phyloP scores from a whole-genome alignment of 139 green algal genomes.

The Pseudopediastrum boryanum region DNA sequence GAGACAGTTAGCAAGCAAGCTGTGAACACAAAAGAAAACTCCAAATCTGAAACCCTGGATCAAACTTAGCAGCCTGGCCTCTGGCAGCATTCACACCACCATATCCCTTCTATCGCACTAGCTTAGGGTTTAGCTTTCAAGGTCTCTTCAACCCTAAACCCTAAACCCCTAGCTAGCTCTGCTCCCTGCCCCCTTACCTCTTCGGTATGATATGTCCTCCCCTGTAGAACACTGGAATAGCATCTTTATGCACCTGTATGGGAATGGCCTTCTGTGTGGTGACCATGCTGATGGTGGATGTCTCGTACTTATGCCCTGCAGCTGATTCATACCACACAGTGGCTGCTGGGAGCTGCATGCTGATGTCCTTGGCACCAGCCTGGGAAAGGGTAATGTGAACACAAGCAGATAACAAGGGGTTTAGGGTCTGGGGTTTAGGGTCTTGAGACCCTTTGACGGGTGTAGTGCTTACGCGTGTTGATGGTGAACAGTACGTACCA shows the following conservation, averaged over 20 bases:
- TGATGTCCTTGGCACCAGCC: constrained; percentile 16
- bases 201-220: constrained; percentile 86
- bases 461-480: too few relatives aligned
- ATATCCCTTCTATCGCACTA: too few relatives aligned
- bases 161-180: constrained; percentile 14
- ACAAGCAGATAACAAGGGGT: neutral
- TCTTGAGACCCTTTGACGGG: too few relatives aligned
- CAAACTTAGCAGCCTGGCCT: neutral
- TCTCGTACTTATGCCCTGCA: constrained; percentile 22
- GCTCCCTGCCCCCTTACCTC: constrained; percentile 66
- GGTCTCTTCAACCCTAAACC: neutral
- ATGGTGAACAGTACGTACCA: too few relatives aligned
- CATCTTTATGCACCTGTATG: constrained; percentile 72
- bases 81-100: too few relatives aligned
- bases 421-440: neutral
- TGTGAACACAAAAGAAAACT: neutral
- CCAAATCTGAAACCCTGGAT: neutral
- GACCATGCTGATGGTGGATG: neutral
- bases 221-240: constrained; percentile 82
- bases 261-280: neutral
- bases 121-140: too few relatives aligned
- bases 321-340: constrained; percentile 57
- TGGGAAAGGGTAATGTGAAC: constrained; percentile 7
- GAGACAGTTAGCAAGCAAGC: too few relatives aligned
- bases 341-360: constrained; percentile 45